A percentile compares a stretch with the other conserved stretches of the same genome.
These are phyloP conservation scores for Sarocladium brachiariae DNA, from an alignment of 2,329 filamentous ascomycete species.

Conservation along the genomic window DNA sequence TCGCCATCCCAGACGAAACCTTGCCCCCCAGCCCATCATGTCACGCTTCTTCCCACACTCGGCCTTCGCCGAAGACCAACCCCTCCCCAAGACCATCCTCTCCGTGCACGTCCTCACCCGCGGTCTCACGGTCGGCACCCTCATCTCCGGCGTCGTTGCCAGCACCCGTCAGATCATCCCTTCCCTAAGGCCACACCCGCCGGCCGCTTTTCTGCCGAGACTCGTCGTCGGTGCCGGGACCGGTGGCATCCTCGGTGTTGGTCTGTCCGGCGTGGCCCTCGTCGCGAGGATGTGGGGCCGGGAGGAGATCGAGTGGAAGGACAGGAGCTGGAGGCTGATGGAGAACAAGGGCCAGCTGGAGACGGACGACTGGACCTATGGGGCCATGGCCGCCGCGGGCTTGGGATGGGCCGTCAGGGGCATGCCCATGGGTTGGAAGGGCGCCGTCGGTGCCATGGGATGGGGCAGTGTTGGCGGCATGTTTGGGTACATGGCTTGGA, in stretches of 20 bases:
- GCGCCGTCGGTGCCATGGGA: slow-evolving; percentile 36
- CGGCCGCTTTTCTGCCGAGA: slow-evolving; percentile 23
- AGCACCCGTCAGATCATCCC: slow-evolving; percentile 24
- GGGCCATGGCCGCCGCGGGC: slow-evolving; percentile 25
- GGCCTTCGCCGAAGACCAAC: slow-evolving; percentile 57
- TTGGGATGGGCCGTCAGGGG: slow-evolving; percentile 14
- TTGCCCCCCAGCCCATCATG: slow-evolving; percentile 29
- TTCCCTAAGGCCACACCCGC: slow-evolving; percentile 19
- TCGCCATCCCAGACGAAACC: neutral
- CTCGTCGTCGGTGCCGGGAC: slow-evolving; percentile 40
- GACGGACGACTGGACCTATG: slow-evolving; percentile 48
- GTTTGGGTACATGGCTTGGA: slow-evolving; percentile 41
- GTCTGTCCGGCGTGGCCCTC: slow-evolving; percentile 36
- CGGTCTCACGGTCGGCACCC: slow-evolving; percentile 44
- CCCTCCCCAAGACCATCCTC: slow-evolving; percentile 46
- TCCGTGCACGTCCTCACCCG: slow-evolving; percentile 52
- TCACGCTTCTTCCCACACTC: slow-evolving; percentile 49
- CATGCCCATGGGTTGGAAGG: slow-evolving; percentile 29
- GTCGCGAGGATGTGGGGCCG: slow-evolving; percentile 45
- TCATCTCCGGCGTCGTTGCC: slow-evolving; percentile 37
- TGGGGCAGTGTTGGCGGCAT: slow-evolving; percentile 43
- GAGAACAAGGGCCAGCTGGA: slow-evolving; percentile 51
- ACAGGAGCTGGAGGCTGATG: slow-evolving; percentile 54
- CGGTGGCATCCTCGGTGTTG: slow-evolving; percentile 37
- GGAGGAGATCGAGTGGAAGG: slow-evolving; percentile 56